These are phyloP conservation scores for Chytriomyces confervae DNA, from an alignment of 192 early-diverging fungal species.

Conservation along the genomic window DNA sequence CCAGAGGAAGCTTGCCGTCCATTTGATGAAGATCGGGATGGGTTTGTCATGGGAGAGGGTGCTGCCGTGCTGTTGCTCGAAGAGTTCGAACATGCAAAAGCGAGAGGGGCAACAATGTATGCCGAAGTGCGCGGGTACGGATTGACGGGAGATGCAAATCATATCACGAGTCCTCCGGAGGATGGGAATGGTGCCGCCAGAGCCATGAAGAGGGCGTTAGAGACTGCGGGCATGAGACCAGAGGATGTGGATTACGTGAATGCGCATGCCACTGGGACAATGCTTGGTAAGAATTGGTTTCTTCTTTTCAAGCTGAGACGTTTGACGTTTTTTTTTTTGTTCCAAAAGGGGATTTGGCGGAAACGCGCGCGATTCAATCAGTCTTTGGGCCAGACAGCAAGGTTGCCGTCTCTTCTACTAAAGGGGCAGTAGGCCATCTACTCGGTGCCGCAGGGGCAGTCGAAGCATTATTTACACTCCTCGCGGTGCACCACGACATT, in stretches of 20 bases:
- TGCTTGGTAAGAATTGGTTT: conserved; percentile 55
- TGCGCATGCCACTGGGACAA: conserved; percentile 92
- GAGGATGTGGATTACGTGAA: conserved; percentile 86
- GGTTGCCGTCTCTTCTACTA: conserved; percentile 85
- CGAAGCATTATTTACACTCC: conserved; percentile 87
- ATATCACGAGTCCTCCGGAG: conserved; percentile 91
- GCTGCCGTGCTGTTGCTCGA: conserved; percentile 88
- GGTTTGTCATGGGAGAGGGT: conserved; percentile 96
- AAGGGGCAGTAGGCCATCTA: conserved; percentile 90
- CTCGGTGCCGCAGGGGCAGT: conserved; percentile 95
- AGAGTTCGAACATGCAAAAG: conserved; percentile 83
- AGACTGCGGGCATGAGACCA: conserved; percentile 61
- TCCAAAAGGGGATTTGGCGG: conserved; percentile 77
- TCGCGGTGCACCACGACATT: conserved; percentile 75
- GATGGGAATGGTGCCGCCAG: conserved; percentile 85
- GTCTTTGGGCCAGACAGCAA: conserved; percentile 62
- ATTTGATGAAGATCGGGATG: conserved; percentile 84
- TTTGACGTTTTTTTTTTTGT: not conserved
- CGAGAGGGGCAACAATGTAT: conserved; percentile 87
- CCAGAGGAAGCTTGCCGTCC: conserved; percentile 86
- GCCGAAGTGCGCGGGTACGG: conserved; percentile 91
- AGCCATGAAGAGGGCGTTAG: conserved; percentile 84
- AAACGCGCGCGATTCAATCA: conserved; percentile 81
- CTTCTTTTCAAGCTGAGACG: conserved; percentile 2
- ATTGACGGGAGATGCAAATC: conserved; percentile 86